phyloP scores from a whole-genome alignment of 73 alveolate genomes.

The Tetrahymena malaccensis region DNA sequence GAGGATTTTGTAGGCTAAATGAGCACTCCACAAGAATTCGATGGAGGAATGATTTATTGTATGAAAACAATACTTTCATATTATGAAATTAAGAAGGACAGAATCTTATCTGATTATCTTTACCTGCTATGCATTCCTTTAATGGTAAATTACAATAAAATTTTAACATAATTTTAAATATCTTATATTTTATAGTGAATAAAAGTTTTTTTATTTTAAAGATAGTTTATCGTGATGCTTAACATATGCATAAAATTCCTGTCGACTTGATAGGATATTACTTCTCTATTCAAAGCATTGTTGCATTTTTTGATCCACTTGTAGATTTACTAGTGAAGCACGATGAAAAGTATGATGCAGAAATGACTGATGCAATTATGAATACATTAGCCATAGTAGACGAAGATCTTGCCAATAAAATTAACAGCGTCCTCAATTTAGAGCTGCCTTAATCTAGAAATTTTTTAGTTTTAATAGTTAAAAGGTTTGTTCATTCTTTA shows the following conservation, averaged over 20 bases:
- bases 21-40: slow-evolving; percentile 29
- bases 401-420: slow-evolving; percentile 31
- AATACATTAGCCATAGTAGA: slow-evolving; percentile 26
- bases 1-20: slow-evolving; percentile 16
- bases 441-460: slow-evolving; percentile 12
- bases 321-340: slow-evolving; percentile 31
- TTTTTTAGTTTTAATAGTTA: slow-evolving; percentile 10
- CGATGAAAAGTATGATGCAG: slow-evolving; percentile 38
- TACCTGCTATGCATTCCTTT: slow-evolving; percentile 31
- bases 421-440: slow-evolving; percentile 8
- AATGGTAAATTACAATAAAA: background rate
- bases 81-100: slow-evolving; percentile 29
- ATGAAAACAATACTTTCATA: slow-evolving; percentile 37
- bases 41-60: slow-evolving; percentile 41
- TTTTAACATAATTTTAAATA: background rate
- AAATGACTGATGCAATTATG: slow-evolving; percentile 43
- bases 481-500: slow-evolving; percentile 43
- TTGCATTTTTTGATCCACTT: slow-evolving; percentile 30
- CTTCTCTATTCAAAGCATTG: slow-evolving; percentile 18
- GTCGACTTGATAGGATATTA: slow-evolving; percentile 28
- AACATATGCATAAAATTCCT: slow-evolving; percentile 29
- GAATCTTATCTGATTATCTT: slow-evolving; percentile 34
- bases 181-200: background rate
- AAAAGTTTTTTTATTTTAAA: background rate
- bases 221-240: slow-evolving; percentile 21